Conservation (phyloP, 306 rosid genomes). For the Dicorynia guianensis region DNA sequence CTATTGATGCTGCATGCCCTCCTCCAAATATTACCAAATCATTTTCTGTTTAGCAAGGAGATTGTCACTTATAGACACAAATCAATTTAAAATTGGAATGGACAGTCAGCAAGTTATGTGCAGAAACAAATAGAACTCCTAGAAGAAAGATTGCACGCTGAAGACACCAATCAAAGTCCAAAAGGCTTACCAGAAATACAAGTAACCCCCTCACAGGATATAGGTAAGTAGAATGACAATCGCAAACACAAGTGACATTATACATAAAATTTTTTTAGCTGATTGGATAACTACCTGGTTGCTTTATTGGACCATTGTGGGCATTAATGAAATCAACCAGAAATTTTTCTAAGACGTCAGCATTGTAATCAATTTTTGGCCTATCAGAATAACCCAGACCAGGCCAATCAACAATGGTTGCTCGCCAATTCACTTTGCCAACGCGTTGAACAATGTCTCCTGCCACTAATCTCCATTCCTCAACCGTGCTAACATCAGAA, state of each 20-base stretch:
- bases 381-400: constrained; percentile 94
- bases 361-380: constrained; percentile 86
- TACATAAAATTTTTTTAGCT: background rate
- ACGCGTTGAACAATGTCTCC: constrained; percentile 69
- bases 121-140: constrained; percentile 12
- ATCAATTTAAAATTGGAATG: background rate
- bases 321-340: constrained; percentile 87
- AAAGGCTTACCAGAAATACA: background rate
- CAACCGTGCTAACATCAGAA: constrained; percentile 96
- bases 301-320: constrained; percentile 68
- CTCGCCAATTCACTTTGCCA: constrained; percentile 70
- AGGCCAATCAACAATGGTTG: constrained; percentile 97
- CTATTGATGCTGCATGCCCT: constrained; percentile 87
- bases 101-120: constrained; percentile 5
- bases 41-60: constrained; percentile 56
- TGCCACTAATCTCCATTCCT: constrained; percentile 95
- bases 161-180: constrained; percentile 34
- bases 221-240: background rate
- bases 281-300: constrained; percentile 59
- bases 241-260: background rate
- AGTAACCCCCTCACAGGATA: constrained; percentile 11
- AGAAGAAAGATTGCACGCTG: constrained; percentile 15
- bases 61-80: constrained; percentile 33
- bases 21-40: constrained; percentile 86
- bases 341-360: constrained; percentile 83